Base-by-base conservation (phyloP, 495 filamentous ascomycete genomes). In the Aspergillus sparsus region DNA sequence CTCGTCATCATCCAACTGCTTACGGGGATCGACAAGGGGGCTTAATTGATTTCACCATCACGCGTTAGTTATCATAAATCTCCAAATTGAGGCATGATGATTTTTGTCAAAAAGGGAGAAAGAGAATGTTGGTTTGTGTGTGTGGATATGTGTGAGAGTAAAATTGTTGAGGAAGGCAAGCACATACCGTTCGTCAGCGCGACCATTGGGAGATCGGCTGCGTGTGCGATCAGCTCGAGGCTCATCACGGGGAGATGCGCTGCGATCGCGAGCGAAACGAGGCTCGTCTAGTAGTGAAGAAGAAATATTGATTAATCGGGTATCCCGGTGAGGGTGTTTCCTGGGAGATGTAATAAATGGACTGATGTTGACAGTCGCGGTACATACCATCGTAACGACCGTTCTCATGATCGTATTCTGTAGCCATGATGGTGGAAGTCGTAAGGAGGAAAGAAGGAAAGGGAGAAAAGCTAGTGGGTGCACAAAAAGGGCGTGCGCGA, bases 321-420 rank as follows among this genome's bases (percentile, higher is more conserved):
- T 73, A 39, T 51, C 18, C 16, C 39, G 46, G 15, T 46, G 46
- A 45, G 49, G 34, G 27, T 49, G 27, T 66, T 56, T 61, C 64
- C 39, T 61, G 66, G 49, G 60, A 10, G 35, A 35, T 33, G 21
- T 27, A 27, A 27, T 27, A 27, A 27, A 1, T 27, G 21, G 21
- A 27, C 21, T 27, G 21, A 27, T 41, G 47, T 18, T 41, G 41
- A 47, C 37, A 54, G 53, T 45, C 37, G 54, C 54, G 32, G 50
- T 52, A 79, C 87, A 76, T 83, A 94, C 91, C 91, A 63, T 93
- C 89, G 66, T 91, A 94, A 62, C 88, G 89, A 76, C 90, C 86
- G 71, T 87, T 90, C 61, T 92, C 90, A 70, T 86, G 89, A 68
- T 94, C 91, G 77, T 92, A 94, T 68, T 96, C 91, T 82, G 91